These are phyloP conservation scores for Tricholoma bakamatsutake DNA, from an alignment of 768 basidiomycete genomes.

Conservation along the genomic window DNA sequence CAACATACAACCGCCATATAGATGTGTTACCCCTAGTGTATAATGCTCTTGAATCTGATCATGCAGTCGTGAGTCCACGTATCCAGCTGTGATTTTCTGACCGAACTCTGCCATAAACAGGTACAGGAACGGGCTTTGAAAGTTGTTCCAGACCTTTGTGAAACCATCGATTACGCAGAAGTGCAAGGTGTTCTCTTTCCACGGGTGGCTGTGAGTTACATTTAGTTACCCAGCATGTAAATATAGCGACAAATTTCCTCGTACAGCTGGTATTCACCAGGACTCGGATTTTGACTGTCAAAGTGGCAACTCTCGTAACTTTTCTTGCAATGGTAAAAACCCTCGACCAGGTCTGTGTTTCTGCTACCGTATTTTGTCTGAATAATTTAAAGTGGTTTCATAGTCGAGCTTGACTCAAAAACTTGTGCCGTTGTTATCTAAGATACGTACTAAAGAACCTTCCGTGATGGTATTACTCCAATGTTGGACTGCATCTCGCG, in stretches of 20 bases:
- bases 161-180: slow-evolving; percentile 92
- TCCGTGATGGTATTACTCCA: slow-evolving; percentile 70
- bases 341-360: slow-evolving; percentile 67
- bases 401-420: slow-evolving; percentile 89
- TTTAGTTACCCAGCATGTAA: not conserved
- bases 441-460: slow-evolving; percentile 95
- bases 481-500: not conserved
- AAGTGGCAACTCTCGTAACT: slow-evolving; percentile 82
- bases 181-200: slow-evolving; percentile 88
- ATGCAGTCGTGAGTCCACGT: slow-evolving; percentile 57
- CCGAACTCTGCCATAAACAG: slow-evolving; percentile 29
- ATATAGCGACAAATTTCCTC: not conserved
- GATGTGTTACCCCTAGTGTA: slow-evolving; percentile 97
- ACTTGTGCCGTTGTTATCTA: slow-evolving; percentile 88
- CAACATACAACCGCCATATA: slow-evolving; percentile 25
- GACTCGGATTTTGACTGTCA: slow-evolving; percentile 84
- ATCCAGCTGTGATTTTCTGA: not conserved
- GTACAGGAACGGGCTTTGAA: slow-evolving; percentile 90
- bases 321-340: slow-evolving; percentile 86
- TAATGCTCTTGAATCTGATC: slow-evolving; percentile 94
- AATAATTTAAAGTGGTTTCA: not conserved
- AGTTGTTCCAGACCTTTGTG: slow-evolving; percentile 81
- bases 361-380: not conserved
- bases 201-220: slow-evolving; percentile 73
- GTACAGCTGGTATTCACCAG: slow-evolving; percentile 85